Conservation (phyloP, 257 asterid genomes). For the Solanum sejunctum region DNA sequence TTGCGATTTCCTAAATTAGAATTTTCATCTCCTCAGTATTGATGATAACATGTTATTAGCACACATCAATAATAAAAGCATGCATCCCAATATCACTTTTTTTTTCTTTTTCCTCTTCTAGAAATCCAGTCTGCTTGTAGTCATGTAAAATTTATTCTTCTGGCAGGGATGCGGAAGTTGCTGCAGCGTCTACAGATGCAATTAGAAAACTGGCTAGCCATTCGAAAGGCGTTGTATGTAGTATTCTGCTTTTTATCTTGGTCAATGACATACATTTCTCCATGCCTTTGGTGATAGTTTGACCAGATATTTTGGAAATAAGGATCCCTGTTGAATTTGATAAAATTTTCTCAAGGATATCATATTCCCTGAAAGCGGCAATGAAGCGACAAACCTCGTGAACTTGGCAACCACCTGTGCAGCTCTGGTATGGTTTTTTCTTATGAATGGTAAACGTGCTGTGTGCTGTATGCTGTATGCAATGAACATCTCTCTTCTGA, state of each 20-base stretch:
- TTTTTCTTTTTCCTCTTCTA: background rate
- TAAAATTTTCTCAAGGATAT: constrained; percentile 29
- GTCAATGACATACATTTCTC: background rate
- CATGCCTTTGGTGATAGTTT: constrained; percentile 3
- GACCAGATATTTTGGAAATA: background rate
- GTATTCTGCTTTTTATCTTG: constrained; percentile 6
- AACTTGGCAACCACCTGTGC: constrained; percentile 51
- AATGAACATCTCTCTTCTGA: background rate
- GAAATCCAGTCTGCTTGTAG: background rate
- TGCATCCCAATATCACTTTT: background rate
- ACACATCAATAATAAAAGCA: background rate
- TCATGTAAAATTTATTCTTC: background rate
- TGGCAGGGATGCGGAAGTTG: constrained; percentile 75
- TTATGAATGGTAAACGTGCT: background rate
- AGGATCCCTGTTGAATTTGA: background rate
- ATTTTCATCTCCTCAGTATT: background rate
- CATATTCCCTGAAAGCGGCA: constrained; percentile 41
- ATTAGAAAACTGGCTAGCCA: constrained; percentile 43
- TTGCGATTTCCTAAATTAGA: background rate
- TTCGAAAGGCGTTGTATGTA: constrained; percentile 59
- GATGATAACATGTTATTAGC: background rate
- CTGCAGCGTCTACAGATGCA: constrained; percentile 64
- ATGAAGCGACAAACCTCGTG: constrained; percentile 57
- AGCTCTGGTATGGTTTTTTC: constrained; percentile 47
- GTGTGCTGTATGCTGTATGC: background rate